Evolutionary conservation across 2,329 filamentous ascomycete genomes (phyloP), one percentile per base, ranked within the genome.

Genomic region (Trichophyton simii): DNA sequence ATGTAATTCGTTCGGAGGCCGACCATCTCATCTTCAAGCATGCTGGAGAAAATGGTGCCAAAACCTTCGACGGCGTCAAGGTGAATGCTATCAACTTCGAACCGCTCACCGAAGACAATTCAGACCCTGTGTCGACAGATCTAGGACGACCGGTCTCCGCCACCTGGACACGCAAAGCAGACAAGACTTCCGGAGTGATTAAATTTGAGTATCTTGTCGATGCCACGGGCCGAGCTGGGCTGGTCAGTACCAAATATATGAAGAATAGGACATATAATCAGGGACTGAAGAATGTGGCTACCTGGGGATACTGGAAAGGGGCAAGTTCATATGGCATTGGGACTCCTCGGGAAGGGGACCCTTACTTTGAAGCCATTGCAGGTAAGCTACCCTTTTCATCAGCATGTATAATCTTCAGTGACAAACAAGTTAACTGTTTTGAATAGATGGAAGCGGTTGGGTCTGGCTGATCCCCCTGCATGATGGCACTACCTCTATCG

Each of bases 401-500:
- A 46, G 11, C 15, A 20, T 46, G 2, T n/a, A n/a, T 20, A 46
- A 0, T 15, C 18, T n/a, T 8, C 7, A 8, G 42, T 9, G 15
- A 20, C n/a, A 46, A 46, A 6, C 15, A 15, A 46, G 15, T 20
- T 46, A 20, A 46, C 18, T 7, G 15, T 34, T 22, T 22, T 18
- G 2, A 20, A 15, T 55, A 70, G 78, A 81, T 66, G 72, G 60
- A 1, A 80, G 76, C 61, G 79, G 80, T 11, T 82, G 79, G 79
- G 68, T 63, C 13, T 82, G 79, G 79, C 69, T 70, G 57, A 81
- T 82, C 60, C 79, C 79, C 0, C 67, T 82, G 0, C 78, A 81
- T 66, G 69, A 80, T 63, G 76, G 73, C 11, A 79, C 72, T 2
- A 59, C 63, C 2, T 80, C 77, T 0, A 72, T 79, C 0, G 77